Evolutionary conservation across 768 basidiomycete genomes (phyloP).

Genomic region (Crassisporium funariophilum): DNA sequence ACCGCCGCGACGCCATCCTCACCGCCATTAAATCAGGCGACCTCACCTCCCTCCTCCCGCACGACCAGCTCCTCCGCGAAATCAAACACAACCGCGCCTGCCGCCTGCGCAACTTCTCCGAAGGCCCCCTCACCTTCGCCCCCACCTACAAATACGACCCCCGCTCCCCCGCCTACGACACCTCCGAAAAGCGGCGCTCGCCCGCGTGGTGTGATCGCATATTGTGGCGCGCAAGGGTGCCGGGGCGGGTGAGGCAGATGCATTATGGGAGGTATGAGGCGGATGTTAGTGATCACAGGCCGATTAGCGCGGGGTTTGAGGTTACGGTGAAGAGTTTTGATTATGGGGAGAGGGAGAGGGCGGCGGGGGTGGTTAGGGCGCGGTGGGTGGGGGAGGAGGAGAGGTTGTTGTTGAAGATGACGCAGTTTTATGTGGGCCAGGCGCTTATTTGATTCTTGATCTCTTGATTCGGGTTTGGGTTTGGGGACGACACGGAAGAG

Average conservation of each 20-base stretch:
- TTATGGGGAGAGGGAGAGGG: slow-evolving; percentile 54
- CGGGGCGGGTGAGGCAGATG: slow-evolving; percentile 59
- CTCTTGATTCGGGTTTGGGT: not conserved
- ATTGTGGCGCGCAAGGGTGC: slow-evolving; percentile 67
- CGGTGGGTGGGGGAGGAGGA: slow-evolving; percentile 55
- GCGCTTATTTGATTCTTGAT: slow-evolving; percentile 26
- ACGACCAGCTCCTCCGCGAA: slow-evolving; percentile 91
- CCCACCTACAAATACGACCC: slow-evolving; percentile 98
- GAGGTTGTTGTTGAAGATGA: slow-evolving; percentile 38
- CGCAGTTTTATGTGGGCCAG: slow-evolving; percentile 42
- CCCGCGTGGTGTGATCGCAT: slow-evolving; percentile 99
- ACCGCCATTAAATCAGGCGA: slow-evolving; percentile 71
- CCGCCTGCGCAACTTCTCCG: slow-evolving; percentile 80
- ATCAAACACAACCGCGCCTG: slow-evolving; percentile 87
- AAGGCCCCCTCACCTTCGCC: slow-evolving; percentile 79
- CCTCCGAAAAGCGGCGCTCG: slow-evolving; percentile 83
- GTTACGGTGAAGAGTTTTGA: slow-evolving; percentile 75
- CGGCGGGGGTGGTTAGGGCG: slow-evolving; percentile 56
- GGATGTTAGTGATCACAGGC: slow-evolving; percentile 89
- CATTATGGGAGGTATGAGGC: slow-evolving; percentile 84
- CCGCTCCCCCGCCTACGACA: slow-evolving; percentile 76
- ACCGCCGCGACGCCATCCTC: slow-evolving; percentile 82
- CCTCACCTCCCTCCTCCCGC: slow-evolving; percentile 57
- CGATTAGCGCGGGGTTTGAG: slow-evolving; percentile 78
- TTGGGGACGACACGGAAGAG: too few species aligned